Conservation (phyloP, 345 rosid genomes). For the Gossypioides kirkii region DNA sequence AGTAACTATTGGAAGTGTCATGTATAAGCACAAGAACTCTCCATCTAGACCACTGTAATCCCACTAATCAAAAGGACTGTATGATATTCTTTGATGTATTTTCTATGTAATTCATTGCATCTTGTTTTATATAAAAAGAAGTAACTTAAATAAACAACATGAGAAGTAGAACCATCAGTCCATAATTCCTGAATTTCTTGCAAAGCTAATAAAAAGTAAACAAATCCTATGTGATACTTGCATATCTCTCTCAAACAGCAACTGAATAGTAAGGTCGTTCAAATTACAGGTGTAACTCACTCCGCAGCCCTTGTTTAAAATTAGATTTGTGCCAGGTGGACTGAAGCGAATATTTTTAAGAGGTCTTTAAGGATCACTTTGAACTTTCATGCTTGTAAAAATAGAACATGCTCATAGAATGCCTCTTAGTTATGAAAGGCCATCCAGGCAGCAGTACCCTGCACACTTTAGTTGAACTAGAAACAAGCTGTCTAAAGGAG, state of each 20-base stretch:
- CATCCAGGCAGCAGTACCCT: neutral
- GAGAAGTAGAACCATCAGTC: neutral
- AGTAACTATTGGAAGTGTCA: neutral
- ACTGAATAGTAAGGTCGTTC: neutral
- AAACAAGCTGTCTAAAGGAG: neutral
- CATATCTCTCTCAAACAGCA: neutral
- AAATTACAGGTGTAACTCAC: neutral
- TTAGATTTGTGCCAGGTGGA: neutral
- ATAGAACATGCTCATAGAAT: neutral
- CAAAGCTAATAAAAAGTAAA: neutral
- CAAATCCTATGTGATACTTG: neutral
- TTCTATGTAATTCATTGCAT: neutral
- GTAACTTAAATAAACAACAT: neutral
- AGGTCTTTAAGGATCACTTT: neutral
- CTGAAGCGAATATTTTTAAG: neutral
- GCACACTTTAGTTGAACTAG: neutral
- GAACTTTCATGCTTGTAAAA: neutral
- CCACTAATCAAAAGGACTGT: neutral
- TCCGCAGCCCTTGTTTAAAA: neutral
- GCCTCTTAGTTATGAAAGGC: neutral
- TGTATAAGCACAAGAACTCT: neutral
- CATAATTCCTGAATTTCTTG: slow-evolving; percentile 2
- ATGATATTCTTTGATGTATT: neutral
- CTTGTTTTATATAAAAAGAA: neutral
- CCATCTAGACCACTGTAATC: neutral